Evolutionary conservation across 306 rosid genomes (phyloP).

Genomic region (Lithocarpus polystachyus): DNA sequence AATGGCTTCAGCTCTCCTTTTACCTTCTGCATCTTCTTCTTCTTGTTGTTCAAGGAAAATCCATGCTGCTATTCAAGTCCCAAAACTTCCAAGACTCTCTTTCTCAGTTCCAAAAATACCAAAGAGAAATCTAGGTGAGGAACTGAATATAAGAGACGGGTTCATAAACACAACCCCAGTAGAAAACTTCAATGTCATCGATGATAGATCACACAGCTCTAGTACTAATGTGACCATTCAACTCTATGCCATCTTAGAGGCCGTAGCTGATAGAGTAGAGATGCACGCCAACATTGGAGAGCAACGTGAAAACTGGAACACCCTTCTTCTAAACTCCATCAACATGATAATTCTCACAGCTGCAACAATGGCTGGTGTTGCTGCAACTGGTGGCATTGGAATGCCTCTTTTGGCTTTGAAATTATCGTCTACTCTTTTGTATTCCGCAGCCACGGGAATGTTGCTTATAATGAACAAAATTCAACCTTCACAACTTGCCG

Average conservation of each 20-base stretch:
- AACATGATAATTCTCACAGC: conserved; percentile 80
- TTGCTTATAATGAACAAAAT: conserved; percentile 55
- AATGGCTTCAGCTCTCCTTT: conserved; percentile 47
- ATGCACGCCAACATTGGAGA: conserved; percentile 63
- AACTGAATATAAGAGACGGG: conserved; percentile 24
- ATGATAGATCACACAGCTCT: background rate
- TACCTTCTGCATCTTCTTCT: conserved; percentile 23
- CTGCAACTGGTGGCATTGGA: conserved; percentile 10
- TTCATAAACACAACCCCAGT: conserved; percentile 29
- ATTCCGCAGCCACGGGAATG: conserved; percentile 66
- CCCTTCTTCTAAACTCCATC: conserved; percentile 59
- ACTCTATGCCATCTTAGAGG: conserved; percentile 54
- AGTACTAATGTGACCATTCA: background rate
- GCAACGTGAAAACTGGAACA: conserved; percentile 73
- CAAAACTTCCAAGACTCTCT: conserved; percentile 33
- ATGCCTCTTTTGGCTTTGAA: conserved; percentile 45
- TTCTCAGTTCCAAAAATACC: conserved; percentile 24
- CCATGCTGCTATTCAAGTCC: conserved; percentile 50
- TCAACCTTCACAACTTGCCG: conserved; percentile 84
- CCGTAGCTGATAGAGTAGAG: conserved; percentile 56
- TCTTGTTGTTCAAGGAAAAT: conserved; percentile 25
- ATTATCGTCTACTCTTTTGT: conserved; percentile 52
- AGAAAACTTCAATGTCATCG: background rate
- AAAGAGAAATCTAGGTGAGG: conserved; percentile 35
- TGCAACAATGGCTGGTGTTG: conserved; percentile 54